Base-by-base conservation (phyloP, 495 filamentous ascomycete genomes). In the Lentithecium fluviatile region DNA sequence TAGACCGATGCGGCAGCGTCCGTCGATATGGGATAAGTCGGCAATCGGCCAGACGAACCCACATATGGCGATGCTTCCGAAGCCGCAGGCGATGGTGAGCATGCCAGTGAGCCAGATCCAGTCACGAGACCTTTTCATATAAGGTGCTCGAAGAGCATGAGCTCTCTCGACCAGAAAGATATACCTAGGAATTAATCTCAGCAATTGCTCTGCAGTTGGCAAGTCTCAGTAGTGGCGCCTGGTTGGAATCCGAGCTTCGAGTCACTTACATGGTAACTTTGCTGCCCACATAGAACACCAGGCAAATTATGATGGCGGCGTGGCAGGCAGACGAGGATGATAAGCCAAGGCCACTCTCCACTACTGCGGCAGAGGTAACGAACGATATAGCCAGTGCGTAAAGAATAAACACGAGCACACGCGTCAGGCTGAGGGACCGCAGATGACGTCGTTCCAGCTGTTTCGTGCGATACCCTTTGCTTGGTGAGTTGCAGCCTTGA, bases 81-180 rank as follows among this genome's bases (percentile, higher is more conserved):
- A 73, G 1, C 72, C 74, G 10, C 58, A 38, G 25, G 66, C 29
- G n/a, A 76, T 56, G 26, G 69, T 37, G 20, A 62, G 32, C 56
- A 74, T 73, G 43, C 68, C 59, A 20, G 45, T 1, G 17, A 70
- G 49, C 64, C 68, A 75, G 40, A 73, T 52, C 57, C 60, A 61
- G 48, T 75, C 73, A 15, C 57, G 36, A 21, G 48, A 23, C 17
- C 73, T 58, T 0, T 37, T 6, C 8, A 65, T 29, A 12, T 54
- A 64, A 2, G 58, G 56, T 4, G 56, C 58, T 23, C 73, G 69
- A 29, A 75, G 40, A 15, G 62, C 66, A 59, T 77, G 70, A 10
- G 68, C 62, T 23, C 73, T 69, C 43, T 77, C 74, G 15, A 72
- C 69, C 6, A 77, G 66, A 58, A 77, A 75, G 25, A 76, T 45